These are phyloP conservation scores for Orbilia ellipsospora DNA, from an alignment of 2,329 filamentous ascomycete species.

Conservation along the genomic window DNA sequence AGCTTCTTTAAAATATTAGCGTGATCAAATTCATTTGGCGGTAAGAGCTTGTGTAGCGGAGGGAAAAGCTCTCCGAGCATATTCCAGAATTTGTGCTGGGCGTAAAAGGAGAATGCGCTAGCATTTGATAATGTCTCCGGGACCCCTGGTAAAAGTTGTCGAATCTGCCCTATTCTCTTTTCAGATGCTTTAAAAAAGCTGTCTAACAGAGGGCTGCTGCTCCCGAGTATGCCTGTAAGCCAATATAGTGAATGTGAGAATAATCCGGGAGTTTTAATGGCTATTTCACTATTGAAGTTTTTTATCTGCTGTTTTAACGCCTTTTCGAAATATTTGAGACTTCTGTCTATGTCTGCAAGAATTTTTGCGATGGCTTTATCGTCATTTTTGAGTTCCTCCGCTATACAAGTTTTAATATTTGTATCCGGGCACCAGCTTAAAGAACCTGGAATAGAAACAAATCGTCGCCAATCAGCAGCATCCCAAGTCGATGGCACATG, in stretches of 20 bases:
- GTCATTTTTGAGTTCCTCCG: conserved; percentile 4
- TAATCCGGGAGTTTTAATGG: not conserved
- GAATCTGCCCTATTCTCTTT: too few species aligned
- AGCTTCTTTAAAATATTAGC: not conserved
- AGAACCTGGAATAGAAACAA: not conserved
- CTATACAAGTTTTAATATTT: conserved; percentile 15
- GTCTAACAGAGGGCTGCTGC: too few species aligned
- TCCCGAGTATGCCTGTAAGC: too few species aligned
- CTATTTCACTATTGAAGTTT: not conserved
- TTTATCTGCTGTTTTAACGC: conserved; percentile 12
- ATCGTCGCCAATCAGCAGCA: conserved; percentile 19
- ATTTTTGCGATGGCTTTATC: not conserved
- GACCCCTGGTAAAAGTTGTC: not conserved
- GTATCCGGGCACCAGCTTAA: conserved; percentile 35
- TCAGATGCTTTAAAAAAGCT: too few species aligned
- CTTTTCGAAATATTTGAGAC: conserved; percentile 11
- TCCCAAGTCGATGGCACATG: conserved; percentile 14
- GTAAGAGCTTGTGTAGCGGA: not conserved
- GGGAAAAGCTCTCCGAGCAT: not conserved
- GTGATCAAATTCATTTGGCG: not conserved
- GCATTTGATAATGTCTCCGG: not conserved
- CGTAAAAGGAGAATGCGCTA: not conserved
- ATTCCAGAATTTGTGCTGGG: not conserved
- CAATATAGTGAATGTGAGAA: not conserved
- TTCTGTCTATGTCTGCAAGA: conserved; percentile 4